Evolutionary conservation across 805 yeast genomes (phyloP), one percentile per base, ranked within the genome.

Genomic region (Sugiyamaella marilandica): DNA sequence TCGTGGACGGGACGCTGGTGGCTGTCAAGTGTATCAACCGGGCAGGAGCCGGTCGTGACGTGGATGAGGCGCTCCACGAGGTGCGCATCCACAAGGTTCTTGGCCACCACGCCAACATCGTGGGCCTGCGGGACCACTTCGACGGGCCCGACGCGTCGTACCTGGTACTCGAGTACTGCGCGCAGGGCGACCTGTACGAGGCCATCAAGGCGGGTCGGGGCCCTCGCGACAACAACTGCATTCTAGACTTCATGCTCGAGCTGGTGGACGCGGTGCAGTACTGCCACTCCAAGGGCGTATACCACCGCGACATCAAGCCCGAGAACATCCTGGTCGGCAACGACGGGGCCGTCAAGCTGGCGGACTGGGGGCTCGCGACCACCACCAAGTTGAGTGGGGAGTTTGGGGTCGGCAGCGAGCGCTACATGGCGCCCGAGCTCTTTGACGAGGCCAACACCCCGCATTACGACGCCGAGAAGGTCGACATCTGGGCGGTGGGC

Each of bases 381-480:
- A 77, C 79, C 46, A 76, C 79, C 10, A 70, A 74, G 39, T 69
- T 71, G 45, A 83, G 87, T 61, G 70, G 79, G 34, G 90, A 88
- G 63, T 86, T 89, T 66, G 95, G 87, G 56, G 86, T 88, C 54
- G 97, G 97, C 21, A 81, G 88, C 51, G 96, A 88, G 69, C 76
- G 95, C 56, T 90, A 90, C 69, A 90, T 90, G 97, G 95, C 97
- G 0, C 97, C 97, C 0, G 97, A 90, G 65, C 70, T 89, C 53
- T 84, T 89, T 64, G 95, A 89, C 60, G 71, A 72, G 45, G 67
- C 70, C 41, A 50, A 56, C 45, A 55, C 59, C 51, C 64, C 66
- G 53, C 39, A 76, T 41, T 91, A 90, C 66, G 85, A 85, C 61
- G 88, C 96, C 8, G 81, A 83, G 18, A 84, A 86, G 67, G 84